Conservation (phyloP, 1,139 yeast genomes). For the Candida mesenterica region DNA sequence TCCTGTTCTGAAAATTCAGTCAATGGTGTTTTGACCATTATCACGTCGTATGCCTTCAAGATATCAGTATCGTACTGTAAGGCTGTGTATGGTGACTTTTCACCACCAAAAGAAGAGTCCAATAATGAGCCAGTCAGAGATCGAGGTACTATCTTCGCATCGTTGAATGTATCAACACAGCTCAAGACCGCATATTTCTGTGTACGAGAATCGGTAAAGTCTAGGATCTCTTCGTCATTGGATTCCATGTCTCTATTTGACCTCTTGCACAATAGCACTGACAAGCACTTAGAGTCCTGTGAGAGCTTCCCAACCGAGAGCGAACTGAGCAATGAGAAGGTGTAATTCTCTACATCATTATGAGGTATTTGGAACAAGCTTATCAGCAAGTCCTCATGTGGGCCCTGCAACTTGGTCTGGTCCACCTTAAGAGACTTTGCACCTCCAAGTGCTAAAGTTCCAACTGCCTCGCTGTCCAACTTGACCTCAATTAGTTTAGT, state of each 20-base stretch:
- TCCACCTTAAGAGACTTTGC: conserved; percentile 11
- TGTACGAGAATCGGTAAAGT: conserved; percentile 23
- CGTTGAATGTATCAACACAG: conserved; percentile 43
- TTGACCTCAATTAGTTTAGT: conserved; percentile 19
- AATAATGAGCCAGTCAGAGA: conserved; percentile 34
- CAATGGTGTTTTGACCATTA: conserved; percentile 39
- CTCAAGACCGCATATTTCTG: conserved; percentile 23
- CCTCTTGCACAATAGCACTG: conserved; percentile 19
- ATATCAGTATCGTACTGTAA: conserved; percentile 36
- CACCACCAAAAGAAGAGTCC: conserved; percentile 56
- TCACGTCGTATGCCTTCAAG: conserved; percentile 42
- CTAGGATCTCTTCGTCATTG: conserved; percentile 11
- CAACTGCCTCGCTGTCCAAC: conserved; percentile 27
- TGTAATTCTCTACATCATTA: conserved; percentile 5
- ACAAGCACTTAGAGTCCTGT: conserved; percentile 5
- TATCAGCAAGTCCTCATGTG: not conserved
- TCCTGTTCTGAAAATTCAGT: conserved; percentile 26
- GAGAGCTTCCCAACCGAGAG: conserved; percentile 6
- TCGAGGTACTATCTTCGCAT: conserved; percentile 44
- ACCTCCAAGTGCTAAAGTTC: conserved; percentile 22
- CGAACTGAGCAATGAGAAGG: conserved; percentile 20
- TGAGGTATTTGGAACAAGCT: conserved; percentile 4
- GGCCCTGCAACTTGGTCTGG: conserved; percentile 15
- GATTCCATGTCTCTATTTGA: not conserved
- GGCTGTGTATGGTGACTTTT: conserved; percentile 44